These are phyloP conservation scores for Bremia lactucae DNA, from an alignment of 352 stramenopile genomes.

Conservation along the genomic window DNA sequence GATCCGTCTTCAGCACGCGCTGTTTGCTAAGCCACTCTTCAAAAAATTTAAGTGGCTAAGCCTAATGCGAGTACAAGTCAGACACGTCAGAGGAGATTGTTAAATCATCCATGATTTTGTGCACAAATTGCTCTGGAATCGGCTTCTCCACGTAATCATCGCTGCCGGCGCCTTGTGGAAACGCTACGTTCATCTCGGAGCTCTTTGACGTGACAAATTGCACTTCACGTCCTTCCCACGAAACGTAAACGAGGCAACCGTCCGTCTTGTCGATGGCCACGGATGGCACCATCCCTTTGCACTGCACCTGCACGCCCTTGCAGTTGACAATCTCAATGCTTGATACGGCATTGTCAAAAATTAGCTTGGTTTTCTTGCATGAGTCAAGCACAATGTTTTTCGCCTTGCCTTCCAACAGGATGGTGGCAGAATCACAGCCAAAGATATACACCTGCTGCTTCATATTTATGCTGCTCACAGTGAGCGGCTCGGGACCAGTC, in stretches of 20 bases:
- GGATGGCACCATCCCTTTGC: slow-evolving; percentile 87
- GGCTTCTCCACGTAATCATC: slow-evolving; percentile 92
- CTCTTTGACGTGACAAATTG: slow-evolving; percentile 95
- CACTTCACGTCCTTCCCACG: slow-evolving; percentile 81
- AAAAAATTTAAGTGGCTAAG: slow-evolving; percentile 3
- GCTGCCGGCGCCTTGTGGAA: slow-evolving; percentile 69
- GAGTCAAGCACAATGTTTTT: slow-evolving; percentile 95
- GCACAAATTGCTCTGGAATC: slow-evolving; percentile 96
- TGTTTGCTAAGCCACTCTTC: background rate
- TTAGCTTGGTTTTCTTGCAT: slow-evolving; percentile 92
- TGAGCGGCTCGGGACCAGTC: slow-evolving; percentile 69
- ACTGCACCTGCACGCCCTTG: slow-evolving; percentile 94
- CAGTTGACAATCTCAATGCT: slow-evolving; percentile 97
- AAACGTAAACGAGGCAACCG: slow-evolving; percentile 93
- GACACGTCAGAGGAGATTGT: slow-evolving; percentile 88
- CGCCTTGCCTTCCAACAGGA: slow-evolving; percentile 95
- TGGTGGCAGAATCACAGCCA: slow-evolving; percentile 88
- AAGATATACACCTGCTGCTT: slow-evolving; percentile 96
- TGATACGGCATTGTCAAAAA: slow-evolving; percentile 94
- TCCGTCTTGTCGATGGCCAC: slow-evolving; percentile 99
- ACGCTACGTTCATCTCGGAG: slow-evolving; percentile 94
- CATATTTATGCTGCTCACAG: slow-evolving; percentile 85
- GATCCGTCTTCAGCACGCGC: slow-evolving; percentile 5
- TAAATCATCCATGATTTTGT: slow-evolving; percentile 84
- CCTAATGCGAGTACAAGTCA: slow-evolving; percentile 88